phyloP scores from a whole-genome alignment of 148 eudicot genomes.

The Rhododendron kiyosumense region DNA sequence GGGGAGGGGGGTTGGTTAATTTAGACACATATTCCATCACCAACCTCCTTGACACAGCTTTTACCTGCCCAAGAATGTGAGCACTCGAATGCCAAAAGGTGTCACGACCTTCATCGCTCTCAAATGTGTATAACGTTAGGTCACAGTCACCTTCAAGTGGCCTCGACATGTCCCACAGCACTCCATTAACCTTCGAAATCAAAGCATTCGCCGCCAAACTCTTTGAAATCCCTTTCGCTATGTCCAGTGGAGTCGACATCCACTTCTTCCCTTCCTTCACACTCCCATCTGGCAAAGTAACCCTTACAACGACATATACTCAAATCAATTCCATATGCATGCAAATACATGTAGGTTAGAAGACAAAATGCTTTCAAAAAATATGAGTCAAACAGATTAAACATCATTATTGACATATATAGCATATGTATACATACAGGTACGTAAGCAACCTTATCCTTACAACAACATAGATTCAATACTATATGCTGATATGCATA shows the following conservation, averaged over 20 bases:
- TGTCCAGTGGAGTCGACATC: constrained; percentile 59
- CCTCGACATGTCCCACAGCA: constrained; percentile 87
- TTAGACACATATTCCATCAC: not conserved
- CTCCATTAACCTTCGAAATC: constrained; percentile 72
- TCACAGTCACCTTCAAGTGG: constrained; percentile 83
- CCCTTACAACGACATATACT: constrained; percentile 33
- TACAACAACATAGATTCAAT: not conserved
- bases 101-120: constrained; percentile 79
- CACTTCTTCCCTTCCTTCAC: constrained; percentile 88
- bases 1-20: too few relatives aligned
- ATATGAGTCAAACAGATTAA: not conserved
- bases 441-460: not conserved
- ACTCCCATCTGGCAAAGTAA: constrained; percentile 76
- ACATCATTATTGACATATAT: not conserved
- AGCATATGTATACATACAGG: not conserved
- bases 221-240: constrained; percentile 81
- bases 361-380: not conserved
- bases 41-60: not conserved
- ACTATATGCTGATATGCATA: not conserved
- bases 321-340: not conserved
- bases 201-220: constrained; percentile 72
- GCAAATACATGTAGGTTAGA: not conserved
- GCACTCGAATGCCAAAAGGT: constrained; percentile 99
- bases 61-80: constrained; percentile 93
- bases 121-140: constrained; percentile 67